Base-by-base conservation (phyloP, 805 yeast genomes). In the Kazachstania bromeliacearum region DNA sequence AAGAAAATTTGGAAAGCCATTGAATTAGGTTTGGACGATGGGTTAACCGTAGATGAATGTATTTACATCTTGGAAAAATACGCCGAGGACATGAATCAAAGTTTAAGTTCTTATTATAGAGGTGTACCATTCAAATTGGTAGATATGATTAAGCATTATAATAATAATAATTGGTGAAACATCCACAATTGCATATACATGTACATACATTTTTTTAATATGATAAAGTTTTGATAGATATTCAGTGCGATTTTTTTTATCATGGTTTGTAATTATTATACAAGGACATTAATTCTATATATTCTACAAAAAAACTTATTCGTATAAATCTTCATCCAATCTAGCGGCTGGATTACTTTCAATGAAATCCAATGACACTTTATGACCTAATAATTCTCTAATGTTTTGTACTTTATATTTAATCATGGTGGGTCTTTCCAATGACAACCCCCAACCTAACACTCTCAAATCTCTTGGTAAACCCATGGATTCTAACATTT, bases 381-480 rank as follows among this genome's bases (percentile, higher is more conserved):
- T 92, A 65, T 92, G 98, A 42, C 99, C 99, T 57, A 92, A 71
- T 54, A 92, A 68, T 63, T 92, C 98, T 71, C 99, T 80, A 54
- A 92, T 92, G 62, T 92, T 92, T 48, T 85, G 79, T 40, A 92
- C 95, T 41, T 81, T 94, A 59, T 92, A 92, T 66, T 89, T 92
- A 63, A 92, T 92, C 99, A 92, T 92, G 22, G 99, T 92, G 45
- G 99, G 99, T 68, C 99, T 80, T 66, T 92, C 99, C 59, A 92
- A 72, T 17, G 95, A 82, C 52, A 92, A 71, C 55, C 99, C 99
- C 87, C 94, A 92, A 44, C 99, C 99, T 47, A 87, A 73, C 9
- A 89, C 97, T 60, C 96, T 75, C 68, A 94, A 64, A 59, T 85
- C 82, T 68, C 79, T 79, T 41, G 98, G 98, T 55, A 92, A 73